phyloP scores from a whole-genome alignment of 2,329 filamentous ascomycete genomes.

The Neofusicoccum umdonicola region DNA sequence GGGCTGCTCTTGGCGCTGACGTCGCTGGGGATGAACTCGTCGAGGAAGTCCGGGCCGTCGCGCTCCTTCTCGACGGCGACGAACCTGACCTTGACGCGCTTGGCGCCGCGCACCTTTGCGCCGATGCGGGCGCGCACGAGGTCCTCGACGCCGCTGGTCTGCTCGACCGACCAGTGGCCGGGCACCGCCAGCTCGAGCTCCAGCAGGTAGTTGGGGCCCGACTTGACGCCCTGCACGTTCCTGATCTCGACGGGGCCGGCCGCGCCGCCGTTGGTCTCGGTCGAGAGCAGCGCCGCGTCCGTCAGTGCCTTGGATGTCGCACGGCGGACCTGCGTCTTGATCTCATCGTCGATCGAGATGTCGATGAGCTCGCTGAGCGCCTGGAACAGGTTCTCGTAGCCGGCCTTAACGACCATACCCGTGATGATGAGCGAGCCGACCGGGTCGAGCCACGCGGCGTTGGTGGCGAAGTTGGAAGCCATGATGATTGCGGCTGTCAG shows the following conservation, averaged over 20 bases:
- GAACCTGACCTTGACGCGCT: constrained; percentile 81
- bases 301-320: constrained; percentile 48
- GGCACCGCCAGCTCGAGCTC: constrained; percentile 86
- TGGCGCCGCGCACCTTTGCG: constrained; percentile 75
- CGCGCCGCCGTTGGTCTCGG: background rate
- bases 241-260: constrained; percentile 56
- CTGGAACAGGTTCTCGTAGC: constrained; percentile 77
- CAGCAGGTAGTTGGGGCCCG: constrained; percentile 92
- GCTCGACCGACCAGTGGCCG: constrained; percentile 69
- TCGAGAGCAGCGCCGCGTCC: background rate
- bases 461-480: constrained; percentile 79
- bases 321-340: constrained; percentile 69
- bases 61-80: constrained; percentile 56
- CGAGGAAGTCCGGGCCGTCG: constrained; percentile 57
- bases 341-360: constrained; percentile 79
- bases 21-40: constrained; percentile 58
- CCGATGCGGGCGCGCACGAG: constrained; percentile 70
- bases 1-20: constrained; percentile 30
- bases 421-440: constrained; percentile 92
- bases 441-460: constrained; percentile 90
- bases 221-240: constrained; percentile 86
- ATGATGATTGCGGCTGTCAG: constrained; percentile 88
- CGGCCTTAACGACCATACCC: constrained; percentile 87
- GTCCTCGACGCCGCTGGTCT: constrained; percentile 69
- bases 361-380: constrained; percentile 90